phyloP scores from a whole-genome alignment of 768 basidiomycete species.

The Naganishia vaughanmartiniae region DNA sequence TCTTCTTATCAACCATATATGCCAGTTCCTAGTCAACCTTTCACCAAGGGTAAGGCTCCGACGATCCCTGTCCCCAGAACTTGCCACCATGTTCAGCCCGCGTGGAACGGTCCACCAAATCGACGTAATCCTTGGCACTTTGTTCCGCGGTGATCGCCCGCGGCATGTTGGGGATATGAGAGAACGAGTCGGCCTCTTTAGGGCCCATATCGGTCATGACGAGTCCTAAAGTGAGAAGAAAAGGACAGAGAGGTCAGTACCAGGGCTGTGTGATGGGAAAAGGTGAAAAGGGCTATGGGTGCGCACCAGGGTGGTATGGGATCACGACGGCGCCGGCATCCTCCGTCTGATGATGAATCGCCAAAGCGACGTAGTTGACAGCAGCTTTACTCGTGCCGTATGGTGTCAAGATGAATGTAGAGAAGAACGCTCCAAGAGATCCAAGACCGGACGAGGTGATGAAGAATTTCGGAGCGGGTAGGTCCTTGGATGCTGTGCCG shows the following conservation, averaged over 20 bases:
- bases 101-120: neutral
- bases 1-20: too few relatives aligned
- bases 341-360: conserved; percentile 28
- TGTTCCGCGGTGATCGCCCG: neutral
- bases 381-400: conserved; percentile 35
- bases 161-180: neutral
- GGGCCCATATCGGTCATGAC: conserved; percentile 25
- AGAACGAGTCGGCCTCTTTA: neutral
- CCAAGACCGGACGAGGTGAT: conserved; percentile 28
- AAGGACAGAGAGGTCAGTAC: neutral
- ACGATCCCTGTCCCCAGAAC: neutral
- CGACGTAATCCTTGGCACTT: neutral
- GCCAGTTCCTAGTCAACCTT: too few relatives aligned
- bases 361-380: conserved; percentile 30
- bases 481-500: neutral
- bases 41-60: neutral
- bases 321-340: conserved; percentile 8
- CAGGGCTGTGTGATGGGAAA: neutral
- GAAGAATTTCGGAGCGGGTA: conserved; percentile 28
- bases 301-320: conserved; percentile 16
- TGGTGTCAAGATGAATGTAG: neutral
- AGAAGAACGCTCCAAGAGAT: neutral
- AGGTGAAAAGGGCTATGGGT: neutral
- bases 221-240: neutral
- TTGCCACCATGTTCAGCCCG: conserved; percentile 2